Base-by-base conservation (phyloP, 1,284 basidiomycete species). In the Sporisorium exsertum region DNA sequence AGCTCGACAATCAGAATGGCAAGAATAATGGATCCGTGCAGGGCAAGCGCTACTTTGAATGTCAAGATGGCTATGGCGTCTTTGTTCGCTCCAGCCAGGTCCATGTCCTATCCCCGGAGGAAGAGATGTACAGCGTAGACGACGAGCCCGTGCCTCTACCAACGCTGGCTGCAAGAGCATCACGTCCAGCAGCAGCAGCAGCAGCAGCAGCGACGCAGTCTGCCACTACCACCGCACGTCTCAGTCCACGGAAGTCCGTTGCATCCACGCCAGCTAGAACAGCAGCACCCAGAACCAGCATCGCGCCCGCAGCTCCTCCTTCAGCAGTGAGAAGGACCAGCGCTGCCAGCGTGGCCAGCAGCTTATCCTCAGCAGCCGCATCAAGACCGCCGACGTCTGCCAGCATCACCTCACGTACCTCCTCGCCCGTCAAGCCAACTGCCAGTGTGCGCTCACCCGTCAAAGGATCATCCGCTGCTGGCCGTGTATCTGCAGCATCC, bases 1-100 rank as follows among this genome's bases (percentile, higher is more conserved):
- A 95, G 84, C 90, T 99, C 60, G 90, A 86, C 61, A 78, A 82
- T 79, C 83, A 56, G 5, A 92, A 91, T 49, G 97, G 97, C 43
- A 98, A 98, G 91, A 99, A 99, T 87, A 93, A 99, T 81, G 97
- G 97, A 2, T 90, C 91, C 1, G 93, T 99, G 0, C 89, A 92
- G 53, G 95, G 93, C 29, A 88, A 91, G 64, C 81, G 87, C 9
- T 99, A 99, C 88, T 99, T 99, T 86, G 89, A 88, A 18, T 96
- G 94, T 87, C 89, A 89, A 78, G 88, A 89, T 58, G 88, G 88
- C 40, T 88, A 93, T 86, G 97, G 97, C 50, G 92, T 98, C 45
- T 99, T 99, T 86, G 92, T 98, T 5, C 89, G 94, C 24, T 91
- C 93, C 0, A 92, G 92, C 83, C 94, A 95, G 86, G 93, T 98